Base-by-base conservation (phyloP, 495 filamentous ascomycete genomes). In the Penicillium goetzii region DNA sequence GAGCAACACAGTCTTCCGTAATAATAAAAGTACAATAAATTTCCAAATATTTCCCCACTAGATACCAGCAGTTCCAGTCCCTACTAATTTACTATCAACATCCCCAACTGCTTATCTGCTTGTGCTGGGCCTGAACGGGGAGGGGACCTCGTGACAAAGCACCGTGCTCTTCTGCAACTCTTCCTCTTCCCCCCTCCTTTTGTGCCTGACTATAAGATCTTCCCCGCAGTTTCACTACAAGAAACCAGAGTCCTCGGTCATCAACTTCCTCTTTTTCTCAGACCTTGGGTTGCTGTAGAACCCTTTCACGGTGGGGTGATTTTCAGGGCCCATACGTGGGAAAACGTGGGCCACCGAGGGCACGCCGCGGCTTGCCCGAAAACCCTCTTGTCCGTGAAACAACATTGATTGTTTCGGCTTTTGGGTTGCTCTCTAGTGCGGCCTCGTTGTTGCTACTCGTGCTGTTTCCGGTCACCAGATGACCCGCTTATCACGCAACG, bases 391-490 rank as follows among this genome's bases (percentile, higher is more conserved):
- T 11, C 26, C 50, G 50, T 30, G 30, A 55, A 28, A 33, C 52
- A 55, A 55, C 32, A 34, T 26, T 55, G 30, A 32, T 32, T 30
- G 32, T n/a, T 21, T 53, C 26, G 50, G 50, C 30, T 30, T 15
- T 15, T 4, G 50, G 50, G 4, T 32, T 32, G 4, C 19, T 38
- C 33, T 32, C 33, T 60, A 43, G 21, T 47, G 57, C 61, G 53
- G 58, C 33, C 40, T 58, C 41, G 11, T 66, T 25, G 47, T 32
- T 32, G 30, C 30, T 32, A 8, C 30, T 32, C 5, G 5, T 59
- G 67, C 67, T 69, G 67, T 55, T 69, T 69, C 21, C 67, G 67
- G 67, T 69, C 63, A 66, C 65, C 66, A 66, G 58, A 67, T 64
- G 67, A 70, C 64, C 64, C 64, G 61, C 67, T 69, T 38, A 58